A percentile compares a stretch with the other conserved stretches of the same genome.
Evolutionary conservation across 192 early-diverging fungal genomes (phyloP).

Genomic region (Coemansia sp.): DNA sequence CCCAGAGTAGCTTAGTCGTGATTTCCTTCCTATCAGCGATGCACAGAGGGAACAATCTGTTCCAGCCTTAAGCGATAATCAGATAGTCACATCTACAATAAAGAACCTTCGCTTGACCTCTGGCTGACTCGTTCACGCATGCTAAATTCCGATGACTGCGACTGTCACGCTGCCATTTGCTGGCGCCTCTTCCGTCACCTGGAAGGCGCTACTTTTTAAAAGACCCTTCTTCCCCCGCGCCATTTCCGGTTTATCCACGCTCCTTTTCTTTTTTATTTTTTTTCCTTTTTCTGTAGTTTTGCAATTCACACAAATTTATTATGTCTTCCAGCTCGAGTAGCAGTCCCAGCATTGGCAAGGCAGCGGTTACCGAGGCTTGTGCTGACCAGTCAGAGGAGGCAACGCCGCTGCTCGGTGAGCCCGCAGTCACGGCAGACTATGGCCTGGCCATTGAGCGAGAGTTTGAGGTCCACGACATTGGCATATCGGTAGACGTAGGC

Average conservation of each 20-base stretch:
- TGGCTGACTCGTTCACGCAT: slow-evolving; percentile 1
- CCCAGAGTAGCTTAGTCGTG: neutral
- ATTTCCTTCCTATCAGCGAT: neutral
- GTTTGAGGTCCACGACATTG: slow-evolving; percentile 47
- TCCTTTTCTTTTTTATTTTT: neutral
- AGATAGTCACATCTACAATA: neutral
- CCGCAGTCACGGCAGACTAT: slow-evolving; percentile 8
- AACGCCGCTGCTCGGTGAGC: slow-evolving; percentile 8
- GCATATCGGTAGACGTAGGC: slow-evolving; percentile 53
- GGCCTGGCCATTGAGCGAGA: slow-evolving; percentile 29
- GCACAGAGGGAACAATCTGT: neutral
- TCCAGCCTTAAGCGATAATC: neutral
- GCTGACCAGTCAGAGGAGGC: slow-evolving; percentile 4
- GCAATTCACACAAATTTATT: neutral
- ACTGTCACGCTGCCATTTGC: neutral
- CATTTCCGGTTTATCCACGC: neutral
- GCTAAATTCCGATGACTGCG: neutral
- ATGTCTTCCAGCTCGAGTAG: neutral
- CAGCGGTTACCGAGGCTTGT: neutral
- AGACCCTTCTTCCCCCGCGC: neutral
- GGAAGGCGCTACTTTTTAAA: neutral
- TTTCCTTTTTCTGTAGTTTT: neutral
- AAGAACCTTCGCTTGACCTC: neutral
- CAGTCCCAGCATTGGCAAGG: neutral
- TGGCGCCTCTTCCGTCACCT: neutral